Evolutionary conservation across 805 yeast genomes (phyloP).

Genomic region (Torulaspora microellipsoides): DNA sequence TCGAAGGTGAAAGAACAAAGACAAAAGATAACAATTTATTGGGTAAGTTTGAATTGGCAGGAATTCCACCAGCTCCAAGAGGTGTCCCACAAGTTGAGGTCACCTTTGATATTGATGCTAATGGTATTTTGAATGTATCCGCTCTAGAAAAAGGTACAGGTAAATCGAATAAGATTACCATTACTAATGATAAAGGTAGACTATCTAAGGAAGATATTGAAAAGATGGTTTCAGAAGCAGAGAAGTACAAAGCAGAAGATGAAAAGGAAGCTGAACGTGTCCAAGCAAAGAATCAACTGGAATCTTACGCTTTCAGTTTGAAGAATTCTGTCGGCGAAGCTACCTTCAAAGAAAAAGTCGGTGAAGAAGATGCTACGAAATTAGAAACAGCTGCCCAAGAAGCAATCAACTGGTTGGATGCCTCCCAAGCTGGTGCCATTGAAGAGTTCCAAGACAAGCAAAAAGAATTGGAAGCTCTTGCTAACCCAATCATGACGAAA

Average conservation of each 20-base stretch:
- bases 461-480: constrained; percentile 91
- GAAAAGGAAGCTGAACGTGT: constrained; percentile 92
- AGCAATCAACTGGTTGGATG: constrained; percentile 87
- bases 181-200: constrained; percentile 98
- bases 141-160: constrained; percentile 99
- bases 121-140: constrained; percentile 93
- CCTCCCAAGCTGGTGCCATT: constrained; percentile 84
- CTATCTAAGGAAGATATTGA: constrained; percentile 95
- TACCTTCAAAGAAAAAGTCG: constrained; percentile 73
- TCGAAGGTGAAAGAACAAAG: constrained; percentile 96
- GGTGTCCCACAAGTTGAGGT: constrained; percentile 98
- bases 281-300: constrained; percentile 90
- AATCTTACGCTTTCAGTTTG: constrained; percentile 90
- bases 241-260: constrained; percentile 94
- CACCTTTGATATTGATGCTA: constrained; percentile 94
- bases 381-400: constrained; percentile 78
- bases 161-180: constrained; percentile 93
- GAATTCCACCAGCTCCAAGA: constrained; percentile 98
- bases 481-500: constrained; percentile 95
- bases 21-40: constrained; percentile 93
- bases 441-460: constrained; percentile 91
- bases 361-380: constrained; percentile 61
- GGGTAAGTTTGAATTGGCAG: constrained; percentile 94
- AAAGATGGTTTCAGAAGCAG: constrained; percentile 97
- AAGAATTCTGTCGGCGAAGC: constrained; percentile 77